These are phyloP conservation scores for Fraxinus velutina DNA, from an alignment of 305 asterid genomes.

Conservation along the genomic window DNA sequence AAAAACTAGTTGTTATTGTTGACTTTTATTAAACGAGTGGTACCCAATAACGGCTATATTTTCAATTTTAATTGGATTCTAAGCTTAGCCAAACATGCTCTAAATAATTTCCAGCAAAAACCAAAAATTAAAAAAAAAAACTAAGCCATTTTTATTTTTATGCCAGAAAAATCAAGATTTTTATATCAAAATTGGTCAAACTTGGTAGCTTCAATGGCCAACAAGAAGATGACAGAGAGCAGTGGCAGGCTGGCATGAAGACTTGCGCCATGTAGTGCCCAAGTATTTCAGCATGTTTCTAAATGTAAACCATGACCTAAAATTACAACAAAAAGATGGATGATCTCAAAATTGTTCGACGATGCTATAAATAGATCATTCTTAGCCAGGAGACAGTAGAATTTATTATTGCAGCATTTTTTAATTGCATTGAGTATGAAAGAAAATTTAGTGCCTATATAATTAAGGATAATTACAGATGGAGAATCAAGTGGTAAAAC, in stretches of 20 bases:
- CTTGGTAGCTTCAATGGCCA: slow-evolving; percentile 1
- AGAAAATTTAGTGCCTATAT: not conserved
- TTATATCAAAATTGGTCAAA: not conserved
- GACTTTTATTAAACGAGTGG: no score
- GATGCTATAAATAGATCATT: not conserved
- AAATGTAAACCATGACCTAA: not conserved
- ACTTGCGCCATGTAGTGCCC: slow-evolving; percentile 7
- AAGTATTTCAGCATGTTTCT: not conserved
- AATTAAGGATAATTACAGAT: not conserved
- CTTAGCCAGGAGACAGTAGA: not conserved
- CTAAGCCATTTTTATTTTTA: not conserved
- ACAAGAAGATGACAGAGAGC: slow-evolving; percentile 1
- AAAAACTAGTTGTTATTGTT: no score
- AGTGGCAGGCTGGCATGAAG: not conserved
- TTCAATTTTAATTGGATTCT: no score
- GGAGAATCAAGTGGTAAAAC: not conserved
- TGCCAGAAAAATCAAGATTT: not conserved
- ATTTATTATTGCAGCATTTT: not conserved
- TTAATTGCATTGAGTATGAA: not conserved
- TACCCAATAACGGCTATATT: no score
- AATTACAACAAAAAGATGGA: not conserved
- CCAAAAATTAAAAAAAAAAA: not conserved
- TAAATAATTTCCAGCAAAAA: slow-evolving; percentile 3
- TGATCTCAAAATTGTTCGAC: not conserved
- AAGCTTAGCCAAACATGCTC: no score